Percentiles rank a stretch among this genome's conserved stretches.
Conservation (phyloP, 768 basidiomycete species). For the Psilocybe subaeruginosa region DNA sequence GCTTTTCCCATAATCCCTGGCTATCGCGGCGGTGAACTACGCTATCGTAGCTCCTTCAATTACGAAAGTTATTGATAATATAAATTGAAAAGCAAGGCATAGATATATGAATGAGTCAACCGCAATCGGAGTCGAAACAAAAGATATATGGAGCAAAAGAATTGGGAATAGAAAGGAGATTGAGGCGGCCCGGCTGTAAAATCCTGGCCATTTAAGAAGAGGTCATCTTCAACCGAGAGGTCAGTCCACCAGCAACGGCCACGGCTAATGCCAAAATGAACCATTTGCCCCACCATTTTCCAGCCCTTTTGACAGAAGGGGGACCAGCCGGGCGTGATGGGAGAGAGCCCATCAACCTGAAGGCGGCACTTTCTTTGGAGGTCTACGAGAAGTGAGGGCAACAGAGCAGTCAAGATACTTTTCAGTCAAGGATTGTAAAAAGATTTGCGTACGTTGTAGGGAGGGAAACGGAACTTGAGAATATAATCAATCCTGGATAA, state of each 20-base stretch:
- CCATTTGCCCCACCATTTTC: constrained; percentile 47
- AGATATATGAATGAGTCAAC: too few relatives aligned
- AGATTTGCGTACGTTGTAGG: constrained; percentile 46
- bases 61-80: too few relatives aligned
- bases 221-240: constrained; percentile 36
- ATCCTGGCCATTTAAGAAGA: background rate
- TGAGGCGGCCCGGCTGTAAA: background rate
- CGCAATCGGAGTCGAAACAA: too few relatives aligned
- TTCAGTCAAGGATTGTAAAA: too few relatives aligned
- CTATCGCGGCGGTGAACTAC: too few relatives aligned
- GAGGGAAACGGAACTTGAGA: constrained; percentile 61
- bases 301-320: constrained; percentile 27
- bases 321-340: constrained; percentile 50
- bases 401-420: too few relatives aligned
- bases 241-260: constrained; percentile 46
- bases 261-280: constrained; percentile 48
- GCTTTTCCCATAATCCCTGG: too few relatives aligned
- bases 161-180: background rate
- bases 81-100: too few relatives aligned
- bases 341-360: constrained; percentile 32
- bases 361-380: constrained; percentile 27
- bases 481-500: constrained; percentile 49
- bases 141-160: background rate
- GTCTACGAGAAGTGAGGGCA: constrained; percentile 23
- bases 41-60: too few relatives aligned